A percentile compares a stretch with the other conserved stretches of the same genome.
Conservation (phyloP, 768 basidiomycete genomes). For the Rhodosporidiobolus sp. region DNA sequence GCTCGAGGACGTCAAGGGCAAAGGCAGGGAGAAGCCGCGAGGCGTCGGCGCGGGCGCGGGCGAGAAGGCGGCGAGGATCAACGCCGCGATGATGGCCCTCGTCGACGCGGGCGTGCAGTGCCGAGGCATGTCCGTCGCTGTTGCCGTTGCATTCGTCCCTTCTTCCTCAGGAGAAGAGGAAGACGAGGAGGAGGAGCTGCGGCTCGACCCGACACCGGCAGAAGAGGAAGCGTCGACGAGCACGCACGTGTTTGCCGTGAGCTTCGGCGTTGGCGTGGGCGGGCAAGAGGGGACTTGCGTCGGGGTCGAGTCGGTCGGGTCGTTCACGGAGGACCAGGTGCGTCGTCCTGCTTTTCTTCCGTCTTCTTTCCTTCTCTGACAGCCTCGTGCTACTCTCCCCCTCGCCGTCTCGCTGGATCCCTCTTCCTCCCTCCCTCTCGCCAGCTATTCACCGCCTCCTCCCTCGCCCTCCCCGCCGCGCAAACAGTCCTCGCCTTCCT, state of each 20-base stretch:
- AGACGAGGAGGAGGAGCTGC: constrained; percentile 30
- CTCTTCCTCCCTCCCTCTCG: too few relatives aligned
- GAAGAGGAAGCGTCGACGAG: constrained; percentile 45
- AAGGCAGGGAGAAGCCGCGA: constrained; percentile 6
- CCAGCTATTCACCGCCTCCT: constrained; percentile 40
- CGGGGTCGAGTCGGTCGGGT: constrained; percentile 27
- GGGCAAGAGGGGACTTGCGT: constrained; percentile 34
- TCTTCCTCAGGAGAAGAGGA: constrained; percentile 9
- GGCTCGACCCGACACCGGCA: constrained; percentile 47
- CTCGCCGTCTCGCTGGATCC: neutral
- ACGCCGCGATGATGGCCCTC: constrained; percentile 48
- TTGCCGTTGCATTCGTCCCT: constrained; percentile 37
- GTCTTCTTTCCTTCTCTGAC: neutral
- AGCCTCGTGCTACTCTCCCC: too few relatives aligned
- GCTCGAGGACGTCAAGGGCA: constrained; percentile 5
- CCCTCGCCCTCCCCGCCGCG: constrained; percentile 25
- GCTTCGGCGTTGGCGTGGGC: constrained; percentile 36
- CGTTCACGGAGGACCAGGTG: constrained; percentile 34
- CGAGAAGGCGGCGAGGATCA: constrained; percentile 47
- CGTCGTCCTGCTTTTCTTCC: neutral
- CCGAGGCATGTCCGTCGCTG: constrained; percentile 45
- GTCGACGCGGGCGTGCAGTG: constrained; percentile 48
- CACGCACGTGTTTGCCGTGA: constrained; percentile 37
- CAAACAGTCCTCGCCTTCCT: constrained; percentile 35
- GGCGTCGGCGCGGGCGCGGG: constrained; percentile 5